phyloP scores from a whole-genome alignment of 352 stramenopile genomes.

The Pythium diclinum region DNA sequence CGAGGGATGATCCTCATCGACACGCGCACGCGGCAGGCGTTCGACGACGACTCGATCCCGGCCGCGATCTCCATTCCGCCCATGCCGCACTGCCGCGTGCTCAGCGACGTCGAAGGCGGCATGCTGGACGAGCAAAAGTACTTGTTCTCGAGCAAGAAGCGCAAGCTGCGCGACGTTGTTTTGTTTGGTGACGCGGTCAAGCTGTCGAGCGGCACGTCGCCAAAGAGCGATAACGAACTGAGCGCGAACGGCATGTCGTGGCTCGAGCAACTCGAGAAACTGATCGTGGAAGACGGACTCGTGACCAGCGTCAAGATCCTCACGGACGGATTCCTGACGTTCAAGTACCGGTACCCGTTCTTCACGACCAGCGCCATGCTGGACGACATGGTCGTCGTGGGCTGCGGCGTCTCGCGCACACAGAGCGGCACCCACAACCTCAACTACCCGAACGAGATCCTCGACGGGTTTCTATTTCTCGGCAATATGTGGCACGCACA shows the following conservation, averaged over 20 bases:
- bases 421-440: constrained; percentile 83
- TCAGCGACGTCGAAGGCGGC: constrained; percentile 52
- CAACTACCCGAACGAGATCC: constrained; percentile 87
- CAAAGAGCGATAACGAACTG: constrained; percentile 19
- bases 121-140: constrained; percentile 68
- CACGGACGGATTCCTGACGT: constrained; percentile 78
- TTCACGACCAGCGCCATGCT: constrained; percentile 72
- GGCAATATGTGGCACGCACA: constrained; percentile 89
- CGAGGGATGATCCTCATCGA: constrained; percentile 80
- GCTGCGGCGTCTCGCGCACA: constrained; percentile 53
- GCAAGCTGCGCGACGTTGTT: constrained; percentile 77
- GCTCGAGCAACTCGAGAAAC: constrained; percentile 51
- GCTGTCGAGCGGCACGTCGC: constrained; percentile 21
- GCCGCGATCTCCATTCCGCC: constrained; percentile 72
- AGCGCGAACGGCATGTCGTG: constrained; percentile 30
- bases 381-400: constrained; percentile 48
- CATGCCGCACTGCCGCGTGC: constrained; percentile 33
- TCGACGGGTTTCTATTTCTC: constrained; percentile 84
- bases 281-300: constrained; percentile 74
- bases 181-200: constrained; percentile 74
- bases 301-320: constrained; percentile 76
- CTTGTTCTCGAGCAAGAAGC: constrained; percentile 67
- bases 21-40: constrained; percentile 44
- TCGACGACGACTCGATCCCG: constrained; percentile 73
- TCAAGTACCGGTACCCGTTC: constrained; percentile 84